Percentiles rank a stretch among this genome's conserved stretches.
Conservation (phyloP, 2,329 filamentous ascomycete species). For the Fusarium sp. region DNA sequence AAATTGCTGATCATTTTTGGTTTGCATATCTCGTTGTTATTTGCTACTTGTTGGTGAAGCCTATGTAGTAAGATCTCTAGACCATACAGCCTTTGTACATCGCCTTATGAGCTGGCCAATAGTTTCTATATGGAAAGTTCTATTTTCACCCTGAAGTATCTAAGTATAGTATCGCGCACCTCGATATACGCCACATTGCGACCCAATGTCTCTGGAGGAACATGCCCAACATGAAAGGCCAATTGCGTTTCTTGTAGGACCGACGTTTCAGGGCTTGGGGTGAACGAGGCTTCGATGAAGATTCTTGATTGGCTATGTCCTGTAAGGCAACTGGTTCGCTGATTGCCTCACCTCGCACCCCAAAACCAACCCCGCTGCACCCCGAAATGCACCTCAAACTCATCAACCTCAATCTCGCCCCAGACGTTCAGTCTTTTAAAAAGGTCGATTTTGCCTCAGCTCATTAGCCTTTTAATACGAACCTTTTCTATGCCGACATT, state of each 20-base stretch:
- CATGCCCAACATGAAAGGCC: neutral
- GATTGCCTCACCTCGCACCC: neutral
- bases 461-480: rapidly evolving
- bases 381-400: neutral
- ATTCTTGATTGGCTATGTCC: neutral
- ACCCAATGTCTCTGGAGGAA: neutral
- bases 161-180: neutral
- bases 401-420: neutral
- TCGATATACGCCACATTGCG: neutral
- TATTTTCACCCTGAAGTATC: neutral
- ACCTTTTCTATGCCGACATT: rapidly evolving
- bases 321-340: neutral
- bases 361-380: neutral
- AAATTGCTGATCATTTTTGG: too few species aligned
- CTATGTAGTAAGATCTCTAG: neutral
- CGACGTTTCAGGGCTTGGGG: neutral
- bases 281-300: neutral
- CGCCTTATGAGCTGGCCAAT: neutral
- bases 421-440: neutral
- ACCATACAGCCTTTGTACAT: too few species aligned
- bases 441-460: rapidly evolving
- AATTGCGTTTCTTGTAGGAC: neutral
- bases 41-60: neutral
- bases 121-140: rapidly evolving
- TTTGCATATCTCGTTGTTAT: neutral